These are phyloP conservation scores for Hyaloscypha finlandica DNA, from an alignment of 495 filamentous ascomycete genomes.

Conservation along the genomic window DNA sequence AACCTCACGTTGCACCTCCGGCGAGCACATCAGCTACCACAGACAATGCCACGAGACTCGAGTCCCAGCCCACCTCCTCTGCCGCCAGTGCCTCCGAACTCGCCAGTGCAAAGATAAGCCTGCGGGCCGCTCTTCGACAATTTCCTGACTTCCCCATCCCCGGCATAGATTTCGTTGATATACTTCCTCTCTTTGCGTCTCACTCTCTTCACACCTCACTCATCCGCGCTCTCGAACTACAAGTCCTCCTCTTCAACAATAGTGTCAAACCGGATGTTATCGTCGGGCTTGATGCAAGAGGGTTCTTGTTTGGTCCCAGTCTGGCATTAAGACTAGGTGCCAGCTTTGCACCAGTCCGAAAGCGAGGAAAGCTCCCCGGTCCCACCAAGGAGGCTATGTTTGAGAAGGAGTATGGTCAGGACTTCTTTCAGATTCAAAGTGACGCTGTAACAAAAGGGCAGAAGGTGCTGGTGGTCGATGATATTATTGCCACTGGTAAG, in stretches of 20 bases:
- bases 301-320: constrained; percentile 92
- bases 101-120: constrained; percentile 86
- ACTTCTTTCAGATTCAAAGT: constrained; percentile 94
- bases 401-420: constrained; percentile 95
- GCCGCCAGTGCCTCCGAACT: constrained; percentile 82
- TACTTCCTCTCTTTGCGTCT: constrained; percentile 92
- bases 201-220: constrained; percentile 73
- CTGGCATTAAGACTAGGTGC: constrained; percentile 83
- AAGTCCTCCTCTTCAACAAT: constrained; percentile 58
- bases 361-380: constrained; percentile 95
- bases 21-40: constrained; percentile 25
- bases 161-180: constrained; percentile 97
- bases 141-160: constrained; percentile 93
- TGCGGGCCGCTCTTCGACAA: constrained; percentile 48
- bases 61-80: constrained; percentile 55
- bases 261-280: constrained; percentile 78
- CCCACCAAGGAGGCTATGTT: constrained; percentile 78
- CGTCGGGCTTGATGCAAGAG: constrained; percentile 89
- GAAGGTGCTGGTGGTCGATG: constrained; percentile 90
- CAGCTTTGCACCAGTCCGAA: constrained; percentile 92
- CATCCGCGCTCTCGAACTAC: constrained; percentile 83
- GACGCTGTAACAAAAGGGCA: constrained; percentile 84
- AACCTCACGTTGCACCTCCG: constrained; percentile 17
- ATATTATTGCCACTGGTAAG: constrained; percentile 96
- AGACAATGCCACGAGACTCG: constrained; percentile 57